Percentiles rank a stretch among this genome's conserved stretches.
Conservation (phyloP, 192 early-diverging fungal species). For the Umbelopsis sp. region DNA sequence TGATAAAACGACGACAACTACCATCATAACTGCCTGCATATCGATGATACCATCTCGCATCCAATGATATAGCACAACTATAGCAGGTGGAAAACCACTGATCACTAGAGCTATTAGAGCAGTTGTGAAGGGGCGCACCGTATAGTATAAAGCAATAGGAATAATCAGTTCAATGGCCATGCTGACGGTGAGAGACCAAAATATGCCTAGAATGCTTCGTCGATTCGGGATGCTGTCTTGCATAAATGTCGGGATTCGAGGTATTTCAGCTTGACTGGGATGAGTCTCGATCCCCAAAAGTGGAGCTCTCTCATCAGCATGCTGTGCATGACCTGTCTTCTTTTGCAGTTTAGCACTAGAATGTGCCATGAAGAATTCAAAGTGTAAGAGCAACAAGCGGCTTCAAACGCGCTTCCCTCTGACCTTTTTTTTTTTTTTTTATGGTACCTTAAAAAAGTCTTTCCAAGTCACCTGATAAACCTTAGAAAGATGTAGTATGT, state of each 20-base stretch:
- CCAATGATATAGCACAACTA: conserved; percentile 30
- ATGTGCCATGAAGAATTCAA: conserved; percentile 6
- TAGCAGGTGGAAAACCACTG: conserved; percentile 43
- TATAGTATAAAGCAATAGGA: conserved; percentile 36
- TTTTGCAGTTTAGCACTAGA: neutral
- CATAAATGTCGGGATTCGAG: conserved; percentile 33
- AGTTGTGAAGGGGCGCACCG: conserved; percentile 29
- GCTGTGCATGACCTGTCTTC: neutral
- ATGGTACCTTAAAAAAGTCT: neutral
- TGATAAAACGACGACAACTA: conserved; percentile 42
- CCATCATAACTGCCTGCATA: conserved; percentile 38
- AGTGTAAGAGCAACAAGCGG: neutral
- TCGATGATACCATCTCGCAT: conserved; percentile 30
- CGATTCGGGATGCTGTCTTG: conserved; percentile 30
- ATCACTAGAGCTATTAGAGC: conserved; percentile 35
- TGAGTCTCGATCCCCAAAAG: conserved; percentile 2
- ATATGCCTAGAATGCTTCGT: conserved; percentile 28
- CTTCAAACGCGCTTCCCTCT: too few relatives aligned
- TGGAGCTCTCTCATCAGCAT: neutral
- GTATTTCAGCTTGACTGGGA: neutral
- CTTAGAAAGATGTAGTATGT: neutral
- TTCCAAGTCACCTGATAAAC: conserved; percentile 1
- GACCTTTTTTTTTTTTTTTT: neutral
- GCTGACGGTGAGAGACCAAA: conserved; percentile 24
- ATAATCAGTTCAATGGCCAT: conserved; percentile 35